These are phyloP conservation scores for Tulasnella calospora DNA, from an alignment of 768 basidiomycete genomes.

Conservation along the genomic window DNA sequence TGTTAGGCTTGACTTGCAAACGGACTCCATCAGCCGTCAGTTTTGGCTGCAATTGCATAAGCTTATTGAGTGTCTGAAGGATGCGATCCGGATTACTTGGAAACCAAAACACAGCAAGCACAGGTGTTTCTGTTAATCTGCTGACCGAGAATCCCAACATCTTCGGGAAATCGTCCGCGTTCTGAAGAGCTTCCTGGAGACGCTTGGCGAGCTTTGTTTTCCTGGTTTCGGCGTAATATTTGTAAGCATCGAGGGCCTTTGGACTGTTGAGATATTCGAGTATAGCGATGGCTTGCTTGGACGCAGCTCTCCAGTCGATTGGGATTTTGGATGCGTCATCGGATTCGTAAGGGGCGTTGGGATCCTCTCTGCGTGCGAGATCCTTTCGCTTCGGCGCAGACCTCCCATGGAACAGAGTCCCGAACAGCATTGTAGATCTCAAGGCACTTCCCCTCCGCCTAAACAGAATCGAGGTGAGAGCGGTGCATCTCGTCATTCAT, in stretches of 20 bases:
- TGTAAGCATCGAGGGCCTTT: slow-evolving; percentile 49
- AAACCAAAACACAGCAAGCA: slow-evolving; percentile 41
- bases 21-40: slow-evolving; percentile 44
- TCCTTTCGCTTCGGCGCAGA: slow-evolving; percentile 56
- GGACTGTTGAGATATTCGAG: slow-evolving; percentile 49
- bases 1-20: slow-evolving; percentile 42
- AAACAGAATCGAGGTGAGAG: too few relatives aligned
- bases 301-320: slow-evolving; percentile 48
- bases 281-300: slow-evolving; percentile 28
- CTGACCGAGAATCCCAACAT: slow-evolving; percentile 52
- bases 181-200: slow-evolving; percentile 40
- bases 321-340: slow-evolving; percentile 20
- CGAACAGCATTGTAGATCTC: too few relatives aligned
- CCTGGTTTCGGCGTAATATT: slow-evolving; percentile 45
- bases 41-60: slow-evolving; percentile 44
- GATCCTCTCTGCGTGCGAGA: slow-evolving; percentile 41
- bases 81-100: not conserved
- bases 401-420: too few relatives aligned
- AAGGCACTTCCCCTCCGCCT: too few relatives aligned
- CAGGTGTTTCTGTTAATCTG: slow-evolving; percentile 49
- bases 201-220: slow-evolving; percentile 42
- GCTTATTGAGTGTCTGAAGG: slow-evolving; percentile 38
- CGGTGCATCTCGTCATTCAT: too few relatives aligned
- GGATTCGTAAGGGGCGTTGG: too few relatives aligned
- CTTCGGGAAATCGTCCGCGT: slow-evolving; percentile 42